These are phyloP conservation scores for Nakataea oryzae DNA, from an alignment of 2,329 filamentous ascomycete genomes.

Conservation along the genomic window DNA sequence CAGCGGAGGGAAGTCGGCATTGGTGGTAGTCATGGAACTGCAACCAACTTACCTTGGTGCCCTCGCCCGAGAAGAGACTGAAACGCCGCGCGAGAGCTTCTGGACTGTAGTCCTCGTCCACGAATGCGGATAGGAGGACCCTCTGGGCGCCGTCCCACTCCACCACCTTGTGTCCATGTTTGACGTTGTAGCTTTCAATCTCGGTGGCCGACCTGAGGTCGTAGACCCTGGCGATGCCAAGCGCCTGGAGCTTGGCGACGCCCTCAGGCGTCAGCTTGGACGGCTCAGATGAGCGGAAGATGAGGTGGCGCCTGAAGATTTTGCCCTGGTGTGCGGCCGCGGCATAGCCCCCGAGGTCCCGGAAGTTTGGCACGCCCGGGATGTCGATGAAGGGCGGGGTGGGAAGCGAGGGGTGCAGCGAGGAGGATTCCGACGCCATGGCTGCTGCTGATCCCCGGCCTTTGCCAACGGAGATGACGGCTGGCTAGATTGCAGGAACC, in stretches of 20 bases:
- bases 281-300: constrained; percentile 63
- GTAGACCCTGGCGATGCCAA: constrained; percentile 56
- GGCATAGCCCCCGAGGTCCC: constrained; percentile 54
- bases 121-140: constrained; percentile 56
- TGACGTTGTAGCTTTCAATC: constrained; percentile 32
- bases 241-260: constrained; percentile 33
- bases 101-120: constrained; percentile 48
- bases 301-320: constrained; percentile 17
- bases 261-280: constrained; percentile 44
- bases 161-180: constrained; percentile 22
- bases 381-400: constrained; percentile 39
- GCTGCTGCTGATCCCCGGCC: background rate
- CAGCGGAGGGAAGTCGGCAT: too few relatives aligned
- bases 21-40: background rate
- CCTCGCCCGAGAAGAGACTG: constrained; percentile 45
- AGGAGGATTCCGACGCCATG: background rate
- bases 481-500: background rate
- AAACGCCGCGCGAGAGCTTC: constrained; percentile 52
- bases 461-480: background rate
- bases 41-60: constrained; percentile 25
- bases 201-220: constrained; percentile 57
- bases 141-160: constrained; percentile 41
- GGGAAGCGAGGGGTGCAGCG: constrained; percentile 8
- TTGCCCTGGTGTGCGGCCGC: constrained; percentile 13
- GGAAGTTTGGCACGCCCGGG: constrained; percentile 55